Percentiles rank a stretch among this genome's conserved stretches.
Evolutionary conservation across 2,329 filamentous ascomycete species (phyloP).

Genomic region (Ophiostoma ips): DNA sequence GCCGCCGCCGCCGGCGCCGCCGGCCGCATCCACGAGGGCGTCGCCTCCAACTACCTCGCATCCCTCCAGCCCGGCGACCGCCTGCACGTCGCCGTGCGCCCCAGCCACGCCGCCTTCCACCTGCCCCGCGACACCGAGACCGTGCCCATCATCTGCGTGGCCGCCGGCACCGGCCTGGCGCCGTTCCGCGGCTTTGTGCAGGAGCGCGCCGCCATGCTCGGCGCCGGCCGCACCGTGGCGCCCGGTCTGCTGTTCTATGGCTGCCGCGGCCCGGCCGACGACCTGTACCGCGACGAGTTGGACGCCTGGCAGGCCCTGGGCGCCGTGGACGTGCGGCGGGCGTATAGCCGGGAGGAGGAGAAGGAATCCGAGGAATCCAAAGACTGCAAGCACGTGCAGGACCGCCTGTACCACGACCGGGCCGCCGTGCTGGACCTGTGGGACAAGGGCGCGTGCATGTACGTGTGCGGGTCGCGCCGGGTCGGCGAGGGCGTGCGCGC

Average conservation of each 20-base stretch:
- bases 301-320: constrained; percentile 45
- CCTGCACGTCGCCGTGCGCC: constrained; percentile 35
- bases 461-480: constrained; percentile 43
- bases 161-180: constrained; percentile 40
- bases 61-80: constrained; percentile 34
- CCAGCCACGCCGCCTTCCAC: constrained; percentile 30
- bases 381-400: constrained; percentile 26
- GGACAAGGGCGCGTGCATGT: constrained; percentile 34
- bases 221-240: constrained; percentile 23
- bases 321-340: constrained; percentile 45
- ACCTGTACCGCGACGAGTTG: constrained; percentile 40
- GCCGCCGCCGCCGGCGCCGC: no score
- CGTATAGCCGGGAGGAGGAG: constrained; percentile 36
- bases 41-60: constrained; percentile 46
- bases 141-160: constrained; percentile 36
- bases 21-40: constrained; percentile 33
- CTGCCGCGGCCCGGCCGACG: constrained; percentile 11
- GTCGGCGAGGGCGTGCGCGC: constrained; percentile 29
- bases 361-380: constrained; percentile 7
- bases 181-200: constrained; percentile 50
- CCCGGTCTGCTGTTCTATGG: constrained; percentile 13
- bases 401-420: constrained; percentile 32
- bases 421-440: constrained; percentile 22
- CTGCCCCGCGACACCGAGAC: constrained; percentile 31
- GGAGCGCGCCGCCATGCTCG: constrained; percentile 40